Base-by-base conservation (phyloP, 495 filamentous ascomycete species). In the Letharia columbiana region DNA sequence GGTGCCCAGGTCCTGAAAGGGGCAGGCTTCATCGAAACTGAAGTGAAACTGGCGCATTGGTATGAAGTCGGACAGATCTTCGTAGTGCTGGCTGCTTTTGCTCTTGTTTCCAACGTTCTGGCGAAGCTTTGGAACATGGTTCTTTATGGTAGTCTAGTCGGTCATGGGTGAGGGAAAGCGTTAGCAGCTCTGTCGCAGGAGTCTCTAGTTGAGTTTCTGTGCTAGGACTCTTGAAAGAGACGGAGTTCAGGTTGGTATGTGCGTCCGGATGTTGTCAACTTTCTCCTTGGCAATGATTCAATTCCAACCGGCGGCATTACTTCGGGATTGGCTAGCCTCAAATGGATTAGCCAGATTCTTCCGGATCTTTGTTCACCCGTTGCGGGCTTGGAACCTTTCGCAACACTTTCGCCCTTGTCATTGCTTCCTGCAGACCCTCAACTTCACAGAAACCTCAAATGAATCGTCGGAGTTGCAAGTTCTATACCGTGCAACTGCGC, bases 21-120 rank as follows among this genome's bases (percentile, higher is more conserved):
- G 39, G 77, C 76, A 54, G 83, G 84, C 12, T 84, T 82, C 70
- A 82, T 86, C 44, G 84, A 88, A 66, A 84, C 84, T 0, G 75
- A 83, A 69, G 84, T 87, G 39, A 75, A 77, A 44, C 68, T 85
- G 35, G 69, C 72, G 12, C 80, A 80, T 62, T 82, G 79, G 75
- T 77, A 72, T 68, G 86, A 89, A 64, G 72, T 86, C 63, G 75
- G 78, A 10, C 78, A 83, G 63, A 84, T 87, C 60, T 87, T 87
- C 67, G 57, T 75, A 63, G 78, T 85, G 12, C 66, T 85, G 39
- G 70, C 71, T 28, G 62, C 67, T 18, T 66, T 76, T 66, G 75
- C 64, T 37, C 63, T 73, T 44, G 44, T 75, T 37, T 67, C 65
- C n/a, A 71, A 72, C 63, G 35, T 75, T 39, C n/a, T 71, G 8